Evolutionary conservation across 108 stramenopile genomes (phyloP).

Genomic region (Nitzschia sp.): DNA sequence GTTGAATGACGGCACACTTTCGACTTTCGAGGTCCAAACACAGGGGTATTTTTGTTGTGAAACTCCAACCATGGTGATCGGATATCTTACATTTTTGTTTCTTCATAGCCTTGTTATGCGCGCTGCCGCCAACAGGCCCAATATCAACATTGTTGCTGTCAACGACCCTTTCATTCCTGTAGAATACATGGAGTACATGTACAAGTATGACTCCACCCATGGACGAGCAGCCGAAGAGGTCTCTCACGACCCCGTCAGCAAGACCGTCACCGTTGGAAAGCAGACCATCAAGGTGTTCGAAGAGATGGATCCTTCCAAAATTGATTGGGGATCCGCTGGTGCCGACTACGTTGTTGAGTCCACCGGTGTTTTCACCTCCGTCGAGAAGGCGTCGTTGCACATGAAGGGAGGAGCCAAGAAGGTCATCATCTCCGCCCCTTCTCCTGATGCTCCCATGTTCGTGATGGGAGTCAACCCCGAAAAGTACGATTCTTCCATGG

Average conservation of each 20-base stretch:
- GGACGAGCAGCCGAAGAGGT: slow-evolving; percentile 78
- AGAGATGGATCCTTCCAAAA: slow-evolving; percentile 94
- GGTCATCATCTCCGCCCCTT: slow-evolving; percentile 97
- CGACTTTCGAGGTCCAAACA: no score
- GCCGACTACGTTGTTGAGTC: slow-evolving; percentile 97
- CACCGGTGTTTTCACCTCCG: slow-evolving; percentile 93
- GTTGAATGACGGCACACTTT: slow-evolving; percentile 2
- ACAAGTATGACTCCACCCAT: slow-evolving; percentile 95
- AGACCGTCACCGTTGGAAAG: slow-evolving; percentile 68
- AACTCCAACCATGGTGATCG: no score
- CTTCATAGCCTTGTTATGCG: slow-evolving; percentile 85
- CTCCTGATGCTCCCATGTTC: slow-evolving; percentile 97
- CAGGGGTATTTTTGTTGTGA: no score
- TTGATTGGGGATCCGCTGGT: slow-evolving; percentile 90
- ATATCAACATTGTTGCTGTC: slow-evolving; percentile 93
- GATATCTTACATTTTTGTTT: no score
- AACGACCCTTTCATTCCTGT: slow-evolving; percentile 95
- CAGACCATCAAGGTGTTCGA: slow-evolving; percentile 88
- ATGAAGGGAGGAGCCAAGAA: slow-evolving; percentile 95
- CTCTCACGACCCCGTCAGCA: slow-evolving; percentile 58
- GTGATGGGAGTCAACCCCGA: slow-evolving; percentile 97
- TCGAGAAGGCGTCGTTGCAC: slow-evolving; percentile 84
- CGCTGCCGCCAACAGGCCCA: slow-evolving; percentile 88
- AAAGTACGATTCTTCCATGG: slow-evolving; percentile 87
- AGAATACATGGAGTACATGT: slow-evolving; percentile 93